Conservation (phyloP, 352 stramenopile species). For the Pythium scleroteichum region DNA sequence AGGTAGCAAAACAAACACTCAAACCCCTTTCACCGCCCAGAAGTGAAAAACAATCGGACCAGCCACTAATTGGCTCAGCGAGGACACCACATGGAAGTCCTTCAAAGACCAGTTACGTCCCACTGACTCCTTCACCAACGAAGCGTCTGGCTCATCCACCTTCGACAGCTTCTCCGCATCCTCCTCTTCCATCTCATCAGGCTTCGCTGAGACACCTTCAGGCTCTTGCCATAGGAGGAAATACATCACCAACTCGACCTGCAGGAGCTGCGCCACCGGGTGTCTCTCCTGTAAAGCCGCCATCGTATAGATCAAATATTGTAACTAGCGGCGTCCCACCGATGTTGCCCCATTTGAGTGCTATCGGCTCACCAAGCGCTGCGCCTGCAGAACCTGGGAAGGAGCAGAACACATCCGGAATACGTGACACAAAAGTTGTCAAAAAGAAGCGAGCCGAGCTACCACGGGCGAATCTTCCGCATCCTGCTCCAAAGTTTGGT, state of each 20-base stretch:
- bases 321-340: conserved; percentile 35
- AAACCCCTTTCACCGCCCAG: background rate
- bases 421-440: conserved; percentile 77
- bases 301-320: conserved; percentile 55
- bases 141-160: background rate
- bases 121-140: conserved; percentile 5
- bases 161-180: conserved; percentile 11
- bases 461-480: conserved; percentile 70
- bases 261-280: conserved; percentile 24
- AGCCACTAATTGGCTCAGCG: background rate
- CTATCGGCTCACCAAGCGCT: conserved; percentile 3
- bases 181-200: conserved; percentile 17
- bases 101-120: background rate
- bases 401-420: conserved; percentile 24
- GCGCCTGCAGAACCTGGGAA: background rate
- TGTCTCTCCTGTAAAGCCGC: conserved; percentile 35
- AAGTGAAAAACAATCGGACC: background rate
- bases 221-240: conserved; percentile 10
- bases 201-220: conserved; percentile 29
- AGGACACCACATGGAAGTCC: conserved; percentile 6
- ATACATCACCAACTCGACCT: conserved; percentile 47
- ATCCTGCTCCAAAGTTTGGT: conserved; percentile 77
- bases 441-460: conserved; percentile 84
- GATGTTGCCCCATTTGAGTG: conserved; percentile 40
- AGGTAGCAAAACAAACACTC: background rate